Evolutionary conservation across 2,329 filamentous ascomycete species (phyloP).

Genomic region (Exophiala bonariae): DNA sequence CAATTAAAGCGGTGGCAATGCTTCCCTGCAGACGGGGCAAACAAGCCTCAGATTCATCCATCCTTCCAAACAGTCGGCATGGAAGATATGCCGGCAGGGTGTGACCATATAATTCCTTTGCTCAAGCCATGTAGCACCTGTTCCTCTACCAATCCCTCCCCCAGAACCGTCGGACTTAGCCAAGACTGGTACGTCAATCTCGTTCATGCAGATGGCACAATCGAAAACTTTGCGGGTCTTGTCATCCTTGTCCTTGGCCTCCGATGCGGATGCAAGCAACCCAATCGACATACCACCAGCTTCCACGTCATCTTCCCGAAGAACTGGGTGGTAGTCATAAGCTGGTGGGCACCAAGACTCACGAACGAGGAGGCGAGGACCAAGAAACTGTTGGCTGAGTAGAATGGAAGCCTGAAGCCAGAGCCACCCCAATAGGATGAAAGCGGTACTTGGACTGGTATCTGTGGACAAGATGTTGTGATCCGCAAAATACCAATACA

Average conservation of each 20-base stretch:
- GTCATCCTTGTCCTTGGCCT: slow-evolving; percentile 34
- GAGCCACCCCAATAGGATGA: slow-evolving; percentile 71
- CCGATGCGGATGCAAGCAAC: slow-evolving; percentile 52
- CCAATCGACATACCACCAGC: slow-evolving; percentile 76
- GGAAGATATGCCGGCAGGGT: slow-evolving; percentile 93
- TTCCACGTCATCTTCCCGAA: slow-evolving; percentile 74
- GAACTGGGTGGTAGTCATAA: slow-evolving; percentile 92
- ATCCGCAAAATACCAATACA: slow-evolving; percentile 78
- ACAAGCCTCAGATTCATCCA: slow-evolving; percentile 94
- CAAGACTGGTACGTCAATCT: slow-evolving; percentile 84
- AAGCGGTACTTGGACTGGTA: slow-evolving; percentile 65
- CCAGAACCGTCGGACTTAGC: slow-evolving; percentile 44
- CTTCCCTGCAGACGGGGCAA: slow-evolving; percentile 93
- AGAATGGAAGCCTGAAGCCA: slow-evolving; percentile 82
- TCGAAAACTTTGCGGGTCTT: slow-evolving; percentile 69
- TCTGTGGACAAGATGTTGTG: slow-evolving; percentile 80
- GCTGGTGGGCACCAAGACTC: slow-evolving; percentile 62
- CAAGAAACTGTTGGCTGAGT: slow-evolving; percentile 79
- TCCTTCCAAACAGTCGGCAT: slow-evolving; percentile 84
- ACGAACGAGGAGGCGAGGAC: slow-evolving; percentile 82
- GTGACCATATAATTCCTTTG: slow-evolving; percentile 93
- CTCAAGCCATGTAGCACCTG: slow-evolving; percentile 63
- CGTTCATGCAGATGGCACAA: slow-evolving; percentile 92
- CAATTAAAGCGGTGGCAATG: slow-evolving; percentile 75
- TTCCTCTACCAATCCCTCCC: slow-evolving; percentile 51